A percentile compares a stretch with the other conserved stretches of the same genome.
Conservation (phyloP, 148 eudicot genomes). For the Salicornia ramosissima region DNA sequence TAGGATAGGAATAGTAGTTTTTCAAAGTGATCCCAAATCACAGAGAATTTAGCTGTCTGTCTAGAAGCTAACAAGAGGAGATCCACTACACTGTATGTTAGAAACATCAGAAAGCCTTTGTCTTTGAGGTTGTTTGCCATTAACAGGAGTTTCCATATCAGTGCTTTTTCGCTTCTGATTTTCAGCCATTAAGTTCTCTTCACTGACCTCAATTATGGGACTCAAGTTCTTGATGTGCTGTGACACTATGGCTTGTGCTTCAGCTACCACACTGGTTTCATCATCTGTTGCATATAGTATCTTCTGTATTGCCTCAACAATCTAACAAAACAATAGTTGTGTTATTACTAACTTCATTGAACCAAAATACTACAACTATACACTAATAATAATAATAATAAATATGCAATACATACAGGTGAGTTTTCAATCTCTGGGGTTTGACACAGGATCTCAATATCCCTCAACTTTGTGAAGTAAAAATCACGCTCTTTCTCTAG, state of each 20-base stretch:
- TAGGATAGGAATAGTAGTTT: no score
- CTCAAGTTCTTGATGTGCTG: conserved; percentile 45
- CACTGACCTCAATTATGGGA: conserved; percentile 49
- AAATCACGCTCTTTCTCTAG: conserved; percentile 96
- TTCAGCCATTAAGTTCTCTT: conserved; percentile 38
- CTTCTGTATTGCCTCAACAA: conserved; percentile 70
- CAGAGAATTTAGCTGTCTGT: neutral
- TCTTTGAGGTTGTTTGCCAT: conserved; percentile 49
- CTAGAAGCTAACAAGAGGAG: conserved; percentile 51
- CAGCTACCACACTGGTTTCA: conserved; percentile 61
- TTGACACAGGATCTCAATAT: conserved; percentile 87
- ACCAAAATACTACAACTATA: neutral
- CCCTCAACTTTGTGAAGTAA: conserved; percentile 93
- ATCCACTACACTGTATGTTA: conserved; percentile 73
- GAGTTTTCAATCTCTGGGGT: conserved; percentile 66
- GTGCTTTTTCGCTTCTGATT: conserved; percentile 70
- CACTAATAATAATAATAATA: neutral
- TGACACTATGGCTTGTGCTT: conserved; percentile 75
- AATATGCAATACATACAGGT: conserved; percentile 38
- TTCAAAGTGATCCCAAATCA: neutral
- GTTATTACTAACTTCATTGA: neutral
- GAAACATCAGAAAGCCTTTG: conserved; percentile 72
- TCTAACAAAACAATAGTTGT: conserved; percentile 30
- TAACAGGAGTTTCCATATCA: conserved; percentile 50
- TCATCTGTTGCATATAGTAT: conserved; percentile 80